Base-by-base conservation (phyloP, 1,139 yeast species). In the Arxiozyma heterogenica region DNA sequence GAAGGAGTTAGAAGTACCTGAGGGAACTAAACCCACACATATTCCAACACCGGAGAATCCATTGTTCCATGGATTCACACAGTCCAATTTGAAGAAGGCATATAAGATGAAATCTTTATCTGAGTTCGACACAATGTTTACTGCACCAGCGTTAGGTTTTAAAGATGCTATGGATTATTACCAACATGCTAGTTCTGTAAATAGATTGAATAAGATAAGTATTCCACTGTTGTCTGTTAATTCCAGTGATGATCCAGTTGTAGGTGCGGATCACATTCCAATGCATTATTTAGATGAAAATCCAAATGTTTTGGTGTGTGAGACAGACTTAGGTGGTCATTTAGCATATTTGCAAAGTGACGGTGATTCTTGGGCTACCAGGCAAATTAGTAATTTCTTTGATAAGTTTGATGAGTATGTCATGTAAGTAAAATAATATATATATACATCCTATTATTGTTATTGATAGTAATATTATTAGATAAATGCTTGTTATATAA, bases 321-420 rank as follows among this genome's bases (percentile, higher is more conserved):
- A 83, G 51, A 87, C 97, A 0, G 78, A 83, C 41, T 71, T 82
- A 38, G 98, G 98, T 54, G 98, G 98, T 11, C 98, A 93, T 71
- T 71, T 94, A 46, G 84, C 86, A 0, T 84, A 75, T 64, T 76
- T 82, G 41, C 77, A 83, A 60, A 67, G 71, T 2, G 71, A 78
- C 41, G 83, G 86, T 27, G 77, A 80, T 54, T 81, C 89, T 59
- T 90, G 97, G 96, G 81, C 83, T 62, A 79, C 84, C 8, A 74
- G 76, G 51, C 83, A 83, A 44, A 78, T 85, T 46, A 80, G 82
- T 49, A 77, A 83, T 51, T 87, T 78, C 68, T 78, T 88, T 58
- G 72, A 71, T 57, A 74, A 78, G 38, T 79, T 84, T 63, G 77
- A 80, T 49, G 69, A 72, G 21, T 57, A 63, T 5, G 72, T 76